Percentiles rank a stretch among this genome's conserved stretches.
phyloP scores from a whole-genome alignment of 768 basidiomycete species.

The Mycena amicta region DNA sequence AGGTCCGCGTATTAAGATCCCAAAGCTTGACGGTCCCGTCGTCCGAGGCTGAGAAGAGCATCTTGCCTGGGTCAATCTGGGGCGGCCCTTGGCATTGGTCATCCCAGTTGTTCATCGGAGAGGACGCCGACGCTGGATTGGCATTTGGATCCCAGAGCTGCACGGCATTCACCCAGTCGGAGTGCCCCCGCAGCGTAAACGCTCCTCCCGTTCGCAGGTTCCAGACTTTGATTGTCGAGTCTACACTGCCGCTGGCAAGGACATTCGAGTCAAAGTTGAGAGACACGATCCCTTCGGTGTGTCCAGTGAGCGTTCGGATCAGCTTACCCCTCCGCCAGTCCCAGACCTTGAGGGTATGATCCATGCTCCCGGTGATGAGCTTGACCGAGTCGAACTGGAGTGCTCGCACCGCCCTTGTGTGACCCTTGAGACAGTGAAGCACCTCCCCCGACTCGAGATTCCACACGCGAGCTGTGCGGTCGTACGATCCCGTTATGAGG shows the following conservation, averaged over 20 bases:
- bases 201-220: constrained; percentile 90
- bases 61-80: constrained; percentile 80
- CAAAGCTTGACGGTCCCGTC: constrained; percentile 92
- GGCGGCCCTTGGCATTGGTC: constrained; percentile 36
- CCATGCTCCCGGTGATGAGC: constrained; percentile 96
- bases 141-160: constrained; percentile 81
- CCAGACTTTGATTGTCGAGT: constrained; percentile 94
- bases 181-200: constrained; percentile 90
- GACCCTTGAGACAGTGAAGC: constrained; percentile 83
- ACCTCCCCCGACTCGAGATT: constrained; percentile 90
- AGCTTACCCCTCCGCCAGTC: constrained; percentile 91
- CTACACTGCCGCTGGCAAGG: constrained; percentile 90
- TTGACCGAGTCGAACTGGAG: constrained; percentile 96
- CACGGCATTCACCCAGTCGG: constrained; percentile 96
- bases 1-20: constrained; percentile 82
- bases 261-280: constrained; percentile 91
- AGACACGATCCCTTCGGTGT: constrained; percentile 89
- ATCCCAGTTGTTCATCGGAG: constrained; percentile 40
- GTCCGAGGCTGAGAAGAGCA: constrained; percentile 97
- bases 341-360: constrained; percentile 93
- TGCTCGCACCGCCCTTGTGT: constrained; percentile 88
- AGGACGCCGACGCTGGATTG: constrained; percentile 28
- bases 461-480: constrained; percentile 93
- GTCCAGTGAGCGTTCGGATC: constrained; percentile 85
- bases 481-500: constrained; percentile 97